Conservation (phyloP, 805 yeast species). For the Schwanniomyces yamadae region DNA sequence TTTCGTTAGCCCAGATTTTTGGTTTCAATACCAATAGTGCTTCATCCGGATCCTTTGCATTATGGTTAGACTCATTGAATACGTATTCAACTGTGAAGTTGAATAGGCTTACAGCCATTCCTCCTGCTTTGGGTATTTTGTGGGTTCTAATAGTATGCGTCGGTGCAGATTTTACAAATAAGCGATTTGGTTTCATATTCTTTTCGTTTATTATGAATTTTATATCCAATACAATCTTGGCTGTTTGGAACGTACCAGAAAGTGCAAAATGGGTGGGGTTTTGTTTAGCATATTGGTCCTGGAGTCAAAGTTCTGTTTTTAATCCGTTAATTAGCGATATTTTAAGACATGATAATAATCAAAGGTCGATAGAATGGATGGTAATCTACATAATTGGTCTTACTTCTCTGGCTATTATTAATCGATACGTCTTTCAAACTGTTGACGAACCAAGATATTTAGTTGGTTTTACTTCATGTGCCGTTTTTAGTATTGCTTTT, state of each 20-base stretch:
- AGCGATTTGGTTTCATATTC: slow-evolving; percentile 18
- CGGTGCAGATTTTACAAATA: slow-evolving; percentile 49
- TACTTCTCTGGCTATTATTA: slow-evolving; percentile 34
- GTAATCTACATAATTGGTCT: slow-evolving; percentile 17
- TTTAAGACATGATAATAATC: slow-evolving; percentile 18
- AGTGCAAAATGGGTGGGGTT: slow-evolving; percentile 21
- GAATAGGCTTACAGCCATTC: slow-evolving; percentile 45
- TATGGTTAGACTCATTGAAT: slow-evolving; percentile 52
- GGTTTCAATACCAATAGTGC: slow-evolving; percentile 33
- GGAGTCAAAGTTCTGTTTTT: slow-evolving; percentile 21
- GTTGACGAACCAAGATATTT: slow-evolving; percentile 50
- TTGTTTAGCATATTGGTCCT: slow-evolving; percentile 17
- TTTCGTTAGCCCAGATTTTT: slow-evolving; percentile 22
- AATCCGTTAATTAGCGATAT: slow-evolving; percentile 20
- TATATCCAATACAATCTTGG: slow-evolving; percentile 16
- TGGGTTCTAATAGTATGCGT: slow-evolving; percentile 46
- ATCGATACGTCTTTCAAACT: slow-evolving; percentile 44
- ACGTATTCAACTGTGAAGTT: slow-evolving; percentile 26
- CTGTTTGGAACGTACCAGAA: slow-evolving; percentile 20
- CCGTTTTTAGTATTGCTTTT: slow-evolving; percentile 36
- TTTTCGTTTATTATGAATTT: slow-evolving; percentile 20
- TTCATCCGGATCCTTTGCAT: slow-evolving; percentile 31
- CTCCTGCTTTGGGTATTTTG: slow-evolving; percentile 49
- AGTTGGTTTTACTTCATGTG: slow-evolving; percentile 48
- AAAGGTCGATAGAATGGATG: slow-evolving; percentile 21